These are phyloP conservation scores for Debaryomyces udenii DNA, from an alignment of 1,139 yeast genomes.

Conservation along the genomic window DNA sequence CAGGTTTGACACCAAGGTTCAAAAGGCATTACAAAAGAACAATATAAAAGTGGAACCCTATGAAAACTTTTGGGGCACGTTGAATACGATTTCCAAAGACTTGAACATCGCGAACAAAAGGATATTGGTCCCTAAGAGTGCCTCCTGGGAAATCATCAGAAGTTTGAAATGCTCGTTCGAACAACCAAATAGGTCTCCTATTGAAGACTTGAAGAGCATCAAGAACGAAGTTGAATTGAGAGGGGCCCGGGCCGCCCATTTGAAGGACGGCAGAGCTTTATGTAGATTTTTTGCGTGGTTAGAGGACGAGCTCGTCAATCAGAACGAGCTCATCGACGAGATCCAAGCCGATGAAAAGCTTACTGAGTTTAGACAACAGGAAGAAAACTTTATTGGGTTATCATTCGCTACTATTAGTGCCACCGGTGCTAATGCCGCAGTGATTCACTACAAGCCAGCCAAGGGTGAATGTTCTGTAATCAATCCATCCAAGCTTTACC, in stretches of 20 bases:
- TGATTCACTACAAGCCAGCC: conserved; percentile 83
- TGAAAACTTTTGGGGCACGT: conserved; percentile 55
- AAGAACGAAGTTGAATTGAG: conserved; percentile 73
- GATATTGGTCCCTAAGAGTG: conserved; percentile 62
- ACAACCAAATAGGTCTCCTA: conserved; percentile 57
- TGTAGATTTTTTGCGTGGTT: conserved; percentile 85
- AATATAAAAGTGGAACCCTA: conserved; percentile 56
- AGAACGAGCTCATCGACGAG: conserved; percentile 71
- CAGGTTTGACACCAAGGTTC: conserved; percentile 35
- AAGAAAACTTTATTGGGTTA: conserved; percentile 71
- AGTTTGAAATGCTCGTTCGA: conserved; percentile 45
- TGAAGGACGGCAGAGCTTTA: conserved; percentile 85
- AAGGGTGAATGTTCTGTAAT: conserved; percentile 63
- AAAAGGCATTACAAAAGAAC: conserved; percentile 35
- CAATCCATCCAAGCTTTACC: conserved; percentile 74
- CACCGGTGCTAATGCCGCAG: conserved; percentile 90
- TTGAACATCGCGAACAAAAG: conserved; percentile 42
- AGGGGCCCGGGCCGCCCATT: conserved; percentile 79
- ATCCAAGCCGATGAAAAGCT: conserved; percentile 74
- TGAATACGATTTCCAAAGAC: conserved; percentile 46
- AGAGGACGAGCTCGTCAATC: conserved; percentile 60
- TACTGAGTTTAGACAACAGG: conserved; percentile 62
- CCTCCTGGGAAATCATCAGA: conserved; percentile 83
- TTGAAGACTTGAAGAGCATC: conserved; percentile 74
- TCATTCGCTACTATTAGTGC: conserved; percentile 94